Evolutionary conservation across 768 basidiomycete species (phyloP), one percentile per base, ranked within the genome.

Genomic region (Boletus speciosus): DNA sequence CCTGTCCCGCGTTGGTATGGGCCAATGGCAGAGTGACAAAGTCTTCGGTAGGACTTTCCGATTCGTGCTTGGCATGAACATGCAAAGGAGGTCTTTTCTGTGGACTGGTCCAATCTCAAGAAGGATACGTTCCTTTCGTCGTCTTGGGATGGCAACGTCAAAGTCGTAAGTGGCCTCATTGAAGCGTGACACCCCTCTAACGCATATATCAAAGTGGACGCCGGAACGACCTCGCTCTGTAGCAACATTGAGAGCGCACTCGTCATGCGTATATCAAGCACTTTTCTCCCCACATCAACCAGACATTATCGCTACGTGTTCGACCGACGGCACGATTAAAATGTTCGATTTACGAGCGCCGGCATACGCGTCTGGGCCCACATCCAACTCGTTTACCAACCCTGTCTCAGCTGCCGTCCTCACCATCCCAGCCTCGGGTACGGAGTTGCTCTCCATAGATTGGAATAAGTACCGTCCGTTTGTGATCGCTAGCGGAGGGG

Each of bases 1-100:
- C 21, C 10, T 5, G 31, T 32, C 27, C 19, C 21, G 37, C 11
- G 16, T 41, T 38, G 19, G 19, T 51, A 45, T 48, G 48, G 48
- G 50, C 49, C 58, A 47, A 61, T 62, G 55, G 62, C 64, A 67
- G 68, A 67, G 57, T 66, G 58, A 70, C 60, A 48, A 73, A 66
- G 58, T 45, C 40, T 3, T 41, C 57, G 29, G 7, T 72, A 98
- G 93, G 88, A 93, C 62, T 81, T 87, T 50, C 95, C 96, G 1
- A 88, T 98, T 60, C 84, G 85, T 56, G 83, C 82, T 46, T 98
- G 96, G 95, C 88, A 92, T 62, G 96, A 98, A 71, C 96, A 98
- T 71, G 83, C 86, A 12, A 83, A 86, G 47, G 96, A 98, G 68
- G 92, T 94, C 7, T 94, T 91, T 75, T 88, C 88, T 11, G 83